Conservation (phyloP, 2,329 filamentous ascomycete genomes). For the Aureobasidium sp. region DNA sequence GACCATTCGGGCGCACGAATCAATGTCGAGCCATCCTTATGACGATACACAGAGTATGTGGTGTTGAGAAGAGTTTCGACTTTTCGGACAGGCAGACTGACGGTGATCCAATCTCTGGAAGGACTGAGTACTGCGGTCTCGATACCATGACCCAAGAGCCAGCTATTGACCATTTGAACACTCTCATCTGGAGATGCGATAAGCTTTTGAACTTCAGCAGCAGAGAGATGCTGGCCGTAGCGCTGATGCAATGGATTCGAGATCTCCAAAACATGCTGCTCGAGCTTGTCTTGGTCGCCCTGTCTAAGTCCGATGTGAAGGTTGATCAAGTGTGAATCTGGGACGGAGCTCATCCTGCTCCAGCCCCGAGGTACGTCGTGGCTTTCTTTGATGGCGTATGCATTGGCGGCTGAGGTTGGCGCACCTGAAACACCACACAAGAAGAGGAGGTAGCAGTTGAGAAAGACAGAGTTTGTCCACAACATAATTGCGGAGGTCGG, state of each 20-base stretch:
- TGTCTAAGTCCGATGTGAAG: constrained; percentile 55
- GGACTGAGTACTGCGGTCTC: constrained; percentile 31
- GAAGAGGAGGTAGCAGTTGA: not conserved
- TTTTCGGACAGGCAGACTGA: constrained; percentile 44
- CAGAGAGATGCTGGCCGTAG: constrained; percentile 48
- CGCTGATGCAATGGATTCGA: constrained; percentile 47
- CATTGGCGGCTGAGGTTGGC: not conserved
- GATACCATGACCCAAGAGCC: constrained; percentile 50
- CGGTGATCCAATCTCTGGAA: constrained; percentile 51
- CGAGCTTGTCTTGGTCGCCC: constrained; percentile 47
- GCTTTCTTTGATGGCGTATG: not conserved
- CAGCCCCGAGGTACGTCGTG: not conserved
- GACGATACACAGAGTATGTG: constrained; percentile 41
- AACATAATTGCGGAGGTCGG: not conserved
- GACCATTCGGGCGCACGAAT: constrained; percentile 56
- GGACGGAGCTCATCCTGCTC: not conserved
- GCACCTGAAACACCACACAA: not conserved
- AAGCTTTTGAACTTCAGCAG: constrained; percentile 47
- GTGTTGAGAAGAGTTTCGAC: constrained; percentile 50
- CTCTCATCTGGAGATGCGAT: constrained; percentile 48
- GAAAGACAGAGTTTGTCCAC: too few relatives aligned
- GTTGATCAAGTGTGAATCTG: constrained; percentile 31
- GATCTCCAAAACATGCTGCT: constrained; percentile 48
- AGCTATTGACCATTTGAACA: constrained; percentile 46
- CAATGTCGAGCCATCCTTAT: constrained; percentile 43